These are phyloP conservation scores for Neckera pumila DNA, from an alignment of 225 moss, liverwort and hornwort genomes.

Conservation along the genomic window DNA sequence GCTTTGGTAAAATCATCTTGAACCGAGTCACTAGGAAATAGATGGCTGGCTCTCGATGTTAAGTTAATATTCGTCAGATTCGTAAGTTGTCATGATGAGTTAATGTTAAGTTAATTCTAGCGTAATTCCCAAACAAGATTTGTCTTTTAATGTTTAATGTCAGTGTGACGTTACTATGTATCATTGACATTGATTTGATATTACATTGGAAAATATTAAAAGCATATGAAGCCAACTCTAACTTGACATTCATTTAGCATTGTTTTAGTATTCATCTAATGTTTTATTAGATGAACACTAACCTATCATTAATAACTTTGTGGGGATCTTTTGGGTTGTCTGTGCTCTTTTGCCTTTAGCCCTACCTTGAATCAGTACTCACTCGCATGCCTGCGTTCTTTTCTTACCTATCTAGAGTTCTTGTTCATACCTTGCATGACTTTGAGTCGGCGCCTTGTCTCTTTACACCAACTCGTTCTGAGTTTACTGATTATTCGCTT, in stretches of 20 bases:
- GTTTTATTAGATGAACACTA: not conserved
- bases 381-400: not conserved
- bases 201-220: not conserved
- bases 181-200: not conserved
- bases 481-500: not conserved
- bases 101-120: not conserved
- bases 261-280: not conserved
- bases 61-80: not conserved
- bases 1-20: slow-evolving; percentile 31
- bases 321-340: not conserved
- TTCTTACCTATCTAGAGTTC: not conserved
- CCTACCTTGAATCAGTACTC: not conserved
- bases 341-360: not conserved
- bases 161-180: not conserved
- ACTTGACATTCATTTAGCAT: not conserved
- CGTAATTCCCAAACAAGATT: not conserved
- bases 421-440: not conserved
- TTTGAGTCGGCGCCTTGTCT: not conserved
- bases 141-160: not conserved
- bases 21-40: not conserved
- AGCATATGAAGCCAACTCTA: not conserved
- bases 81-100: not conserved
- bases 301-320: not conserved
- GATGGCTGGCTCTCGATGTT: not conserved
- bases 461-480: not conserved